Conservation (phyloP, 345 rosid species). For the Lepidium africanum region DNA sequence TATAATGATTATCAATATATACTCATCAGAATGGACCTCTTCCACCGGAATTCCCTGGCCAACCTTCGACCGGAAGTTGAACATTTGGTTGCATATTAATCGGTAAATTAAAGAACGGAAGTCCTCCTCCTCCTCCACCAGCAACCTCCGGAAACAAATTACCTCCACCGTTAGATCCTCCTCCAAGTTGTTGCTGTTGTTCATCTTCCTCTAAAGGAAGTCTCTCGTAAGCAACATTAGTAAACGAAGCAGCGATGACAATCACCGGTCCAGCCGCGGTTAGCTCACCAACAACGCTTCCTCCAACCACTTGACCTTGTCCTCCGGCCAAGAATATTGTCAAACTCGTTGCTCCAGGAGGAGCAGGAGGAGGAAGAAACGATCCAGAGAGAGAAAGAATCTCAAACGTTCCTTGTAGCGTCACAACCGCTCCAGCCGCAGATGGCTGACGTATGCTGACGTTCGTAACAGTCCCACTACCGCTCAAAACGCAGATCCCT, state of each 20-base stretch:
- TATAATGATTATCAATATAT: conserved; percentile 6
- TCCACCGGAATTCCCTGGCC: conserved; percentile 66
- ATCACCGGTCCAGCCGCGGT: conserved; percentile 95
- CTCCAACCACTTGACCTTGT: conserved; percentile 95
- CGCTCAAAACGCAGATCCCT: conserved; percentile 87
- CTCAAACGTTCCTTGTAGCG: conserved; percentile 93
- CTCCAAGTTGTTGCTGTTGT: conserved; percentile 40
- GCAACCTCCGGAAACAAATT: conserved; percentile 23
- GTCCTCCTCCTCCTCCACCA: conserved; percentile 46
- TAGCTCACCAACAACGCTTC: conserved; percentile 93
- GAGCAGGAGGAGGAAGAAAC: conserved; percentile 95
- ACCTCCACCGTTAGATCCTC: conserved; percentile 29
- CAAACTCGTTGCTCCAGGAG: conserved; percentile 92
- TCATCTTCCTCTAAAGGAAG: conserved; percentile 93
- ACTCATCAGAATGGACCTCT: conserved; percentile 43
- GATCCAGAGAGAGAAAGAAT: conserved; percentile 89
- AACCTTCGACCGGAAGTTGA: conserved; percentile 89
- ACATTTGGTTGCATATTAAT: conserved; percentile 52
- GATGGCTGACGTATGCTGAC: conserved; percentile 90
- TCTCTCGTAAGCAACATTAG: conserved; percentile 95
- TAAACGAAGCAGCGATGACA: conserved; percentile 87
- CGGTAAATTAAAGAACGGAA: conserved; percentile 89
- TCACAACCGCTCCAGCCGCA: conserved; percentile 75
- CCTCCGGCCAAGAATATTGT: conserved; percentile 90
- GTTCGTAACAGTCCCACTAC: conserved; percentile 88